phyloP scores from a whole-genome alignment of 192 early-diverging fungal species.

The Entomortierella chlamydospora region DNA sequence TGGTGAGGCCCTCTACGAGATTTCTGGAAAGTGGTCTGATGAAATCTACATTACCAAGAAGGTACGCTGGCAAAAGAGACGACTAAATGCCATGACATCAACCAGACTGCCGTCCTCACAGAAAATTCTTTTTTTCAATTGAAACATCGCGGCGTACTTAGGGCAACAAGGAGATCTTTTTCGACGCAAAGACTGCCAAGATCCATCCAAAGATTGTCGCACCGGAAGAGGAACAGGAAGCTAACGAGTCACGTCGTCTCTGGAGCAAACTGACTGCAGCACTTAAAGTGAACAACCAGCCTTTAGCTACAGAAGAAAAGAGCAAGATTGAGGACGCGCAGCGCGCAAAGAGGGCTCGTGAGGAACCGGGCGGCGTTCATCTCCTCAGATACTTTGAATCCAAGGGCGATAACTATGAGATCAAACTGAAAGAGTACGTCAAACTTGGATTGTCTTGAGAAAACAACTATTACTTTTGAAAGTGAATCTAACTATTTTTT shows the following conservation, averaged over 20 bases:
- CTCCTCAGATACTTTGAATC: conserved; percentile 71
- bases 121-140: neutral
- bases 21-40: conserved; percentile 91
- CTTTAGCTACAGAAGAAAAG: conserved; percentile 79
- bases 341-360: conserved; percentile 68
- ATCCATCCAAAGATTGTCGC: conserved; percentile 77
- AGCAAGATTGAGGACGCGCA: conserved; percentile 79
- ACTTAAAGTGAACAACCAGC: conserved; percentile 70
- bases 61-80: neutral
- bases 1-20: conserved; percentile 79
- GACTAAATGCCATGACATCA: too few relatives aligned
- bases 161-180: conserved; percentile 71
- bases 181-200: conserved; percentile 76
- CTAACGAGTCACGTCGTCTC: conserved; percentile 85
- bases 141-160: neutral
- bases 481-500: neutral
- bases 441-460: neutral
- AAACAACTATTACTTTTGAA: too few relatives aligned
- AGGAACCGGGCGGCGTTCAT: conserved; percentile 64
- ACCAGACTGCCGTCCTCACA: too few relatives aligned
- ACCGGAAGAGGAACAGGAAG: conserved; percentile 76
- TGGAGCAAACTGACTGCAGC: conserved; percentile 86
- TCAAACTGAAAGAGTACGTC: conserved; percentile 61
- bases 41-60: conserved; percentile 69
- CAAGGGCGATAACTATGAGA: conserved; percentile 46